Evolutionary conservation across 2,329 filamentous ascomycete genomes (phyloP).

Genomic region (Huntiella bhutanensis): DNA sequence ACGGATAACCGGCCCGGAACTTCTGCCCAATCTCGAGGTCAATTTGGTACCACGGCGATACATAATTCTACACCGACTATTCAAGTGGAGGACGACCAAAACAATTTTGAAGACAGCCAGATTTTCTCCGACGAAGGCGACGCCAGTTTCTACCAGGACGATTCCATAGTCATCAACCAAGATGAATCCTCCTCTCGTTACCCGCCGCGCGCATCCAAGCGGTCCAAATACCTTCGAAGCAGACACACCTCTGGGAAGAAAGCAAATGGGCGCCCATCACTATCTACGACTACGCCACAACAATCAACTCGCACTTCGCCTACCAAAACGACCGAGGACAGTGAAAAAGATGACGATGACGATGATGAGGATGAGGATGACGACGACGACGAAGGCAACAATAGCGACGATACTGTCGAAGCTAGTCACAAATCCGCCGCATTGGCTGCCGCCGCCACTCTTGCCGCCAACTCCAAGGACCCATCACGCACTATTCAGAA

Average conservation of each 20-base stretch:
- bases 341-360: conserved; percentile 4
- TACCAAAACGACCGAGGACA: not conserved
- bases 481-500: conserved; percentile 30
- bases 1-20: not conserved
- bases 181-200: conserved; percentile 1
- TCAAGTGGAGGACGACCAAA: not conserved
- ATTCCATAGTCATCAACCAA: conserved; percentile 6
- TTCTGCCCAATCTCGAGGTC: not conserved
- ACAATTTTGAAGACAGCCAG: conserved; percentile 8
- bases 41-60: not conserved
- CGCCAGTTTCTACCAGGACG: conserved; percentile 6
- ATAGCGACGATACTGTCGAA: conserved; percentile 56
- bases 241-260: conserved; percentile 3
- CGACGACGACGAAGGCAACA: conserved; percentile 36
- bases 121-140: conserved; percentile 9
- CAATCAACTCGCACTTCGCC: not conserved
- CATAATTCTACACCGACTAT: not conserved
- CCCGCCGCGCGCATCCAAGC: conserved; percentile 4
- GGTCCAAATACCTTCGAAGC: conserved; percentile 11
- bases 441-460: conserved; percentile 17
- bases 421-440: conserved; percentile 20
- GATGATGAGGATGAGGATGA: conserved; percentile 1
- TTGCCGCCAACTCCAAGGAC: conserved; percentile 65
- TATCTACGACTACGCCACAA: not conserved
- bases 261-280: not conserved